These are phyloP conservation scores for Tetrapisispora taiwanensis DNA, from an alignment of 805 yeast species.

Conservation along the genomic window DNA sequence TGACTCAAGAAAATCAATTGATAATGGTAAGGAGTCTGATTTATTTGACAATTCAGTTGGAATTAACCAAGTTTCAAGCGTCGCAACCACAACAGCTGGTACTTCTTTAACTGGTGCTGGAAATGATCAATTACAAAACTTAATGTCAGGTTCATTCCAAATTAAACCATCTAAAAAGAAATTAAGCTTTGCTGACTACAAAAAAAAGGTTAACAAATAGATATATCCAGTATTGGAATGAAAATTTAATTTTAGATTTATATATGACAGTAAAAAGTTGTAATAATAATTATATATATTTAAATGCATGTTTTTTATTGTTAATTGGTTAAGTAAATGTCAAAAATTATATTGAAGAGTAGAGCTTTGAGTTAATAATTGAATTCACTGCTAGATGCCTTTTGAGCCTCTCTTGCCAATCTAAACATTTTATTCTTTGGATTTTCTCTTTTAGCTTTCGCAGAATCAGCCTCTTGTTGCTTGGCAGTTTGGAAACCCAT, in stretches of 20 bases:
- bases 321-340: too few relatives aligned
- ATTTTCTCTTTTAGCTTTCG: slow-evolving; percentile 47
- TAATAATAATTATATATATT: not conserved
- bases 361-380: slow-evolving; percentile 35
- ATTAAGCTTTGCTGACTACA: slow-evolving; percentile 30
- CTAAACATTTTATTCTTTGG: slow-evolving; percentile 65
- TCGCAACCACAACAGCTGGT: not conserved
- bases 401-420: slow-evolving; percentile 60
- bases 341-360: too few relatives aligned
- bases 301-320: slow-evolving; percentile 1
- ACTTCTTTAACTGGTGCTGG: not conserved
- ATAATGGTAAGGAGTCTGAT: not conserved
- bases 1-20: not conserved
- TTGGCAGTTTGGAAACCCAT: slow-evolving; percentile 38
- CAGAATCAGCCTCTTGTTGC: slow-evolving; percentile 22
- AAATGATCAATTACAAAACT: not conserved
- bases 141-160: not conserved
- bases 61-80: not conserved
- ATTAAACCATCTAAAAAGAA: slow-evolving; percentile 20
- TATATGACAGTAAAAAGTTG: too few relatives aligned
- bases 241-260: too few relatives aligned
- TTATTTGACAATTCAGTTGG: not conserved
- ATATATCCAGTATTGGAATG: too few relatives aligned
- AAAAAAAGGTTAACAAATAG: slow-evolving; percentile 20
- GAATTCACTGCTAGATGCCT: slow-evolving; percentile 60